Percentiles rank a stretch among this genome's conserved stretches.
phyloP scores from a whole-genome alignment of 768 basidiomycete genomes.

The Calocybe gangraenosa region DNA sequence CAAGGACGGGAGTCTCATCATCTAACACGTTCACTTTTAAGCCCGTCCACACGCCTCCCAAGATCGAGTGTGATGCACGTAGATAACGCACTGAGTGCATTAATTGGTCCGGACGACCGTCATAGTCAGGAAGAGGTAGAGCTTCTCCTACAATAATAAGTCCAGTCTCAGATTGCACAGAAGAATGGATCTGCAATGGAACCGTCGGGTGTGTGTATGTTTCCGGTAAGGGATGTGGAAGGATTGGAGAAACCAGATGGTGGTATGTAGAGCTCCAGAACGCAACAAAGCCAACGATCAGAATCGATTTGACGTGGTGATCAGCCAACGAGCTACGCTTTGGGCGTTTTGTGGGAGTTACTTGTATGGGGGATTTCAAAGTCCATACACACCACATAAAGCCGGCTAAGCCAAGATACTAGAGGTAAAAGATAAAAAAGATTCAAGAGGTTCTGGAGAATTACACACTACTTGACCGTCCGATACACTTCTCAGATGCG shows the following conservation, averaged over 20 bases:
- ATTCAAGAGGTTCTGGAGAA: not conserved
- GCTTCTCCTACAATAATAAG: slow-evolving; percentile 79
- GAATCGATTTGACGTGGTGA: slow-evolving; percentile 20
- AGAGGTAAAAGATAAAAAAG: not conserved
- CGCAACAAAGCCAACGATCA: slow-evolving; percentile 27
- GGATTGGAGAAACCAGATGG: slow-evolving; percentile 48
- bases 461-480: slow-evolving; percentile 37
- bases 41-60: slow-evolving; percentile 80
- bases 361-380: slow-evolving; percentile 15
- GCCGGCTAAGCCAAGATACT: slow-evolving; percentile 30
- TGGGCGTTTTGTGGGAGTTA: slow-evolving; percentile 14
- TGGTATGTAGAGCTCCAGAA: slow-evolving; percentile 33
- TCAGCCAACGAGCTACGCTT: slow-evolving; percentile 15
- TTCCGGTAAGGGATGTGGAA: slow-evolving; percentile 47
- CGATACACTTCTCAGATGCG: slow-evolving; percentile 25
- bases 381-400: slow-evolving; percentile 28
- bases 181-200: slow-evolving; percentile 63
- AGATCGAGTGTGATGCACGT: slow-evolving; percentile 60
- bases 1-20: slow-evolving; percentile 35
- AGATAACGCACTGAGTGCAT: slow-evolving; percentile 56
- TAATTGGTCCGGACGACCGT: slow-evolving; percentile 25
- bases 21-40: slow-evolving; percentile 40
- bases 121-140: slow-evolving; percentile 32
- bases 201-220: slow-evolving; percentile 49
- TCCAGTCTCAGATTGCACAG: slow-evolving; percentile 72